Percentiles rank a stretch among this genome's conserved stretches.
These are phyloP conservation scores for Pythium biforme DNA, from an alignment of 352 stramenopile genomes.

Conservation along the genomic window DNA sequence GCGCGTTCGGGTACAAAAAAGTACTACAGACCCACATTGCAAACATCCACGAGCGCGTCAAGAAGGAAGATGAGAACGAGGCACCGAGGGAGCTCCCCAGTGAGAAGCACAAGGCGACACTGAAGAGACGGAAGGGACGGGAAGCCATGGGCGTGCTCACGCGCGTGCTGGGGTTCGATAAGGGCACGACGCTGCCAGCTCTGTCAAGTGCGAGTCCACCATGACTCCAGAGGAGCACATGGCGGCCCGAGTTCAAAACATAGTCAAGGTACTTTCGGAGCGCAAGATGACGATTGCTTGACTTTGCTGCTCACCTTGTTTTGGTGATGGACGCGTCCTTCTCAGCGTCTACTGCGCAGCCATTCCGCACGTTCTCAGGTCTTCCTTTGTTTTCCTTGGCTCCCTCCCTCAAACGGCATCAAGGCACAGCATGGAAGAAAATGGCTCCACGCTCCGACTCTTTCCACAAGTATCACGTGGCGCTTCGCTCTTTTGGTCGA, in stretches of 20 bases:
- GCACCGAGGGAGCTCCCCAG: not conserved
- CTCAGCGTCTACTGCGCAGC: too few species aligned
- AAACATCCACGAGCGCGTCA: conserved; percentile 50
- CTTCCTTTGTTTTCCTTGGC: too few species aligned
- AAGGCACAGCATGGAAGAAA: not conserved
- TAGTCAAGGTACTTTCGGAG: too few species aligned
- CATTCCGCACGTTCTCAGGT: too few species aligned
- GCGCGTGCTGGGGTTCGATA: conserved; percentile 26
- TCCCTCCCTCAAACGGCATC: too few species aligned
- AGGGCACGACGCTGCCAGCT: not conserved
- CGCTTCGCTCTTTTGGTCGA: too few species aligned
- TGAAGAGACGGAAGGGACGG: conserved; percentile 6
- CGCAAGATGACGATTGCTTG: too few species aligned
- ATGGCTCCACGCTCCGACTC: not conserved
- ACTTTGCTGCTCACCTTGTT: too few species aligned
- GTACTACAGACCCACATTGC: conserved; percentile 61
- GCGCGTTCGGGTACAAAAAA: conserved; percentile 75
- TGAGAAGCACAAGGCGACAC: not conserved
- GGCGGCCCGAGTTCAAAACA: too few species aligned
- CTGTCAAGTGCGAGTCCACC: not conserved
- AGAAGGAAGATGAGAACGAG: conserved; percentile 14
- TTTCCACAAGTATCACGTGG: not conserved
- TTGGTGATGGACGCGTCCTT: too few species aligned
- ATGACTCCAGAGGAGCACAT: too few species aligned
- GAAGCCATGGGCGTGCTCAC: conserved; percentile 34